Evolutionary conservation across 257 asterid species (phyloP).

Genomic region (Jacaranda copaia): DNA sequence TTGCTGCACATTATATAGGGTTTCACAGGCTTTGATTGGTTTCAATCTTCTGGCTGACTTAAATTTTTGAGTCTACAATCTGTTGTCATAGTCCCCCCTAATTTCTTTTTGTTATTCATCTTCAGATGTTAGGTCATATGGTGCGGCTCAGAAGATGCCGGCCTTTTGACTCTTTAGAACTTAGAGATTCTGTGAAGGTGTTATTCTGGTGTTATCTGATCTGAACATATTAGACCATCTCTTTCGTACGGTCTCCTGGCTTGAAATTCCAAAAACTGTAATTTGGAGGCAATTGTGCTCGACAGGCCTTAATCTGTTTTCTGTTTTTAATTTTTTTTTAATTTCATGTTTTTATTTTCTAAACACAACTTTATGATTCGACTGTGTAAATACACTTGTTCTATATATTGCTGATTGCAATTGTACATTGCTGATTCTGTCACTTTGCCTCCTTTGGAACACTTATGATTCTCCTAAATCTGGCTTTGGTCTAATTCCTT

Average conservation of each 20-base stretch:
- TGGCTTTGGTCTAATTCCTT: too few relatives aligned
- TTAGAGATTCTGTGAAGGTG: constrained; percentile 11
- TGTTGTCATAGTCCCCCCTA: not conserved
- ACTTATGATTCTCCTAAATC: constrained; percentile 8
- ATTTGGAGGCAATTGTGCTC: constrained; percentile 49
- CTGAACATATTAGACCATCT: constrained; percentile 23
- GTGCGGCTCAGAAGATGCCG: constrained; percentile 32
- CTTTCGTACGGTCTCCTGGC: constrained; percentile 9
- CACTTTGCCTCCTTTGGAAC: constrained; percentile 16
- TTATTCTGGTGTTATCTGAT: not conserved
- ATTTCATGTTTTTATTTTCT: constrained; percentile 36
- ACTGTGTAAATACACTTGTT: constrained; percentile 63
- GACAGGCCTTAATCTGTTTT: constrained; percentile 37
- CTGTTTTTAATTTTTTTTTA: constrained; percentile 2
- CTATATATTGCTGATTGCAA: constrained; percentile 54
- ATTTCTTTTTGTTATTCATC: not conserved
- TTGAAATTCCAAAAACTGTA: constrained; percentile 23
- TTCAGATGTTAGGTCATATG: constrained; percentile 26
- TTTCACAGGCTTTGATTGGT: not conserved
- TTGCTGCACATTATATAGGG: not conserved
- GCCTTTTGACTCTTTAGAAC: constrained; percentile 29
- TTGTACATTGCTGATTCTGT: constrained; percentile 46
- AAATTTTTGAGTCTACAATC: not conserved
- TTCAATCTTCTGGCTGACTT: not conserved
- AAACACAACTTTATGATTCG: constrained; percentile 47